Conservation (phyloP, 2,329 filamentous ascomycete genomes). For the Balansia obtecta region DNA sequence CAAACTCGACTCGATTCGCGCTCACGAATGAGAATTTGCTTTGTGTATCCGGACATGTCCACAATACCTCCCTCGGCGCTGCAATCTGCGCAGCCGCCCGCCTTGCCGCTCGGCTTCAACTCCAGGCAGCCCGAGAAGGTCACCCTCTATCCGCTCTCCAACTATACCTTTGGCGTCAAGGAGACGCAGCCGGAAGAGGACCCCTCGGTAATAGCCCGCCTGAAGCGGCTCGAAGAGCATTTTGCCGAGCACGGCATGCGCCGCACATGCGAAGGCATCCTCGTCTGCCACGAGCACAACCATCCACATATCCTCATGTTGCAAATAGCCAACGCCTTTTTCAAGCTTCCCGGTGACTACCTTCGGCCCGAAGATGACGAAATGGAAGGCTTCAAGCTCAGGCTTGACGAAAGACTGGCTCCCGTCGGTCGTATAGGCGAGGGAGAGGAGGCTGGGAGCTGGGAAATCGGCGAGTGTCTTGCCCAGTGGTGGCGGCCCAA, state of each 20-base stretch:
- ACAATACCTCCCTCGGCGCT: constrained; percentile 66
- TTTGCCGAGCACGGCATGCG: constrained; percentile 90
- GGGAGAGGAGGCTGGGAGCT: constrained; percentile 73
- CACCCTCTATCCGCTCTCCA: constrained; percentile 85
- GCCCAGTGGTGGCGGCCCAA: constrained; percentile 99
- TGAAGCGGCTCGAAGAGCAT: constrained; percentile 93
- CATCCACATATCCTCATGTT: constrained; percentile 98
- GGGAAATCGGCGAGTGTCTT: constrained; percentile 88
- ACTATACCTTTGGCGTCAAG: constrained; percentile 98
- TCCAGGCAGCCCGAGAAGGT: constrained; percentile 82
- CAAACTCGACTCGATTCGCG: neutral
- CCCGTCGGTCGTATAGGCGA: constrained; percentile 81
- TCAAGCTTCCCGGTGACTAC: constrained; percentile 96
- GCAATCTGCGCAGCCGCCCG: constrained; percentile 68
- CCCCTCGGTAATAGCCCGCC: constrained; percentile 80
- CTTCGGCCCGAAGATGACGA: constrained; percentile 82
- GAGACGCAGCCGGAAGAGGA: constrained; percentile 98
- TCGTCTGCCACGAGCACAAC: constrained; percentile 98
- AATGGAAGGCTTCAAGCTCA: constrained; percentile 83
- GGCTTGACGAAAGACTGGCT: constrained; percentile 85
- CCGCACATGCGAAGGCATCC: constrained; percentile 88
- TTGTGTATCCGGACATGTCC: constrained; percentile 48
- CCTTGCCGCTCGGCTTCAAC: constrained; percentile 73
- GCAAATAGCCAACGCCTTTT: constrained; percentile 98
- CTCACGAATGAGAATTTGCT: neutral